Conservation (phyloP, 1,284 basidiomycete species). For the Heterobasidion occidentale region DNA sequence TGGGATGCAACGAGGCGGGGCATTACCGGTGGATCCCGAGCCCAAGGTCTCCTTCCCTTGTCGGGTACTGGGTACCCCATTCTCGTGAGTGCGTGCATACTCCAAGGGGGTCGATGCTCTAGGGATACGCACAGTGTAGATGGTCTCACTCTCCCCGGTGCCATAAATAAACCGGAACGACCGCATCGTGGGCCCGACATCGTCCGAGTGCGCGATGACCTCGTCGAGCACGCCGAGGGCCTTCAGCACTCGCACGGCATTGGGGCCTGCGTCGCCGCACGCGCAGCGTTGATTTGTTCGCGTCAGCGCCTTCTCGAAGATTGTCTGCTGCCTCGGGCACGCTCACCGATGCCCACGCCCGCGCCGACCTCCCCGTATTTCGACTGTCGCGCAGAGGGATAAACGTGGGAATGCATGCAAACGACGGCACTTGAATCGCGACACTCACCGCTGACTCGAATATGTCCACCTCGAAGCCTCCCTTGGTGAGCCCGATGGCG, state of each 20-base stretch:
- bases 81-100: neutral
- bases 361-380: slow-evolving; percentile 43
- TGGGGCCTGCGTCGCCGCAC: slow-evolving; percentile 28
- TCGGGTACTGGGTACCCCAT: slow-evolving; percentile 24
- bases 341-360: slow-evolving; percentile 38
- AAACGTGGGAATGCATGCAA: neutral
- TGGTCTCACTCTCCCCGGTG: slow-evolving; percentile 27
- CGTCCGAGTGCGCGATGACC: slow-evolving; percentile 27
- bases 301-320: neutral
- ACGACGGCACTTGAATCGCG: slow-evolving; percentile 16
- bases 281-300: neutral
- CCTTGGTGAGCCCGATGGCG: slow-evolving; percentile 11
- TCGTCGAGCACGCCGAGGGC: slow-evolving; percentile 33
- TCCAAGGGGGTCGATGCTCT: neutral
- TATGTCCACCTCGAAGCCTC: slow-evolving; percentile 11
- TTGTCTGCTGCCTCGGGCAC: neutral
- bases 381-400: slow-evolving; percentile 17
- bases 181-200: slow-evolving; percentile 21
- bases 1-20: too few species aligned
- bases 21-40: slow-evolving; percentile 17
- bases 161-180: slow-evolving; percentile 34
- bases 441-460: slow-evolving; percentile 14
- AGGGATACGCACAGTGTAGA: slow-evolving; percentile 30
- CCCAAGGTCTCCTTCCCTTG: slow-evolving; percentile 20
- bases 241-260: slow-evolving; percentile 36